Conservation (phyloP, 2,329 filamentous ascomycete species). For the Aspergillus ochraceoroseus region DNA sequence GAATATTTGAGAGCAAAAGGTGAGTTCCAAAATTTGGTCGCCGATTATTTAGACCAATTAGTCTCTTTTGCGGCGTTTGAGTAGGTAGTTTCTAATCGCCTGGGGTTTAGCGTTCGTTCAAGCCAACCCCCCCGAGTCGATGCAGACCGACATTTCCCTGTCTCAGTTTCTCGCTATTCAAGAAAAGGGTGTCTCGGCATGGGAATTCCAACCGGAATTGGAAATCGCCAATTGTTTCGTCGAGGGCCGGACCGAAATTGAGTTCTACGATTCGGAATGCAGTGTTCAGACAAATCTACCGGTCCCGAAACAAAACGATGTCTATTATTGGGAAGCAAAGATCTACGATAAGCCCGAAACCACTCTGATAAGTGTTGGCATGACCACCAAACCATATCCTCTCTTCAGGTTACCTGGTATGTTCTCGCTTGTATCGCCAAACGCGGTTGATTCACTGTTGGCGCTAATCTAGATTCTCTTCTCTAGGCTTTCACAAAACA, state of each 20-base stretch:
- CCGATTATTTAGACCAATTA: background rate
- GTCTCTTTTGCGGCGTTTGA: too few species aligned
- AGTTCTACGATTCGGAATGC: constrained; percentile 97
- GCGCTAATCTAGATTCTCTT: constrained; percentile 14
- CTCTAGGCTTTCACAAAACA: constrained; percentile 77
- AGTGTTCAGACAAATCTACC: constrained; percentile 95
- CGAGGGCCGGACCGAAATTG: constrained; percentile 90
- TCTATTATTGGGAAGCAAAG: constrained; percentile 99
- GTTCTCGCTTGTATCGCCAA: constrained; percentile 32
- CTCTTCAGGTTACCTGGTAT: constrained; percentile 87
- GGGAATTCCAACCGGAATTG: constrained; percentile 98
- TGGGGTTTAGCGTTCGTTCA: constrained; percentile 71
- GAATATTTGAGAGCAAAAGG: constrained; percentile 96
- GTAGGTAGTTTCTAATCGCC: constrained; percentile 3
- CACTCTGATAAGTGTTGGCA: constrained; percentile 81
- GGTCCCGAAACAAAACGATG: constrained; percentile 97
- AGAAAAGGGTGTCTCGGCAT: constrained; percentile 98
- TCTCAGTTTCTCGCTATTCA: constrained; percentile 98
- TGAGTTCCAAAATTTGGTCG: constrained; percentile 41
- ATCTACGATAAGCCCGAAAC: constrained; percentile 94
- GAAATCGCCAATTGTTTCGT: constrained; percentile 99
- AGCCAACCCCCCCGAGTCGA: constrained; percentile 88
- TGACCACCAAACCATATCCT: constrained; percentile 95
- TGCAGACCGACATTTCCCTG: constrained; percentile 93
- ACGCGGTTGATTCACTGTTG: background rate